Conservation (phyloP, 2,329 filamentous ascomycete genomes). For the Fusarium beomiforme region DNA sequence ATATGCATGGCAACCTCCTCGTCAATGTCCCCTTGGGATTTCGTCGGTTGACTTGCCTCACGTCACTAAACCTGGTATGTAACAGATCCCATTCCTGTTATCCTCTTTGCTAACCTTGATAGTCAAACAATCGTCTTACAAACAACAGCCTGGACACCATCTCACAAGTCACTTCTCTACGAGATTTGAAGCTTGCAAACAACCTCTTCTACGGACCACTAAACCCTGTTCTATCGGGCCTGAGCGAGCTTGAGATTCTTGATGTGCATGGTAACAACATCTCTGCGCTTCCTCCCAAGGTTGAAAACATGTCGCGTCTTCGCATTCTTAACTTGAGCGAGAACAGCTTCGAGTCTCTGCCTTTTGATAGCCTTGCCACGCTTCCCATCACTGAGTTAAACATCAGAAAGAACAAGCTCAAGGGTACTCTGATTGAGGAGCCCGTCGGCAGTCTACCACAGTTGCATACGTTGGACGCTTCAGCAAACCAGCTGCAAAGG, state of each 20-base stretch:
- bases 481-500: conserved; percentile 76
- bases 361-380: conserved; percentile 73
- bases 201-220: conserved; percentile 79
- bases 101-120: conserved; percentile 29
- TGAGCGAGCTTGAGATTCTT: conserved; percentile 79
- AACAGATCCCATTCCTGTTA: not conserved
- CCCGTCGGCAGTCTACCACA: conserved; percentile 66
- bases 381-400: conserved; percentile 79
- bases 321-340: conserved; percentile 82
- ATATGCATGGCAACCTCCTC: conserved; percentile 87
- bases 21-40: conserved; percentile 78
- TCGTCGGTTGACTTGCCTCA: conserved; percentile 76
- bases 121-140: conserved; percentile 84
- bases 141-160: conserved; percentile 79
- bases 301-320: conserved; percentile 75
- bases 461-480: conserved; percentile 81
- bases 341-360: conserved; percentile 78
- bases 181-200: conserved; percentile 83
- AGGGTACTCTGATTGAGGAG: conserved; percentile 75
- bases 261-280: conserved; percentile 86
- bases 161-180: conserved; percentile 75
- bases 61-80: conserved; percentile 82
- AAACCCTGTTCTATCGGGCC: conserved; percentile 67
- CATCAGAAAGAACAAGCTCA: conserved; percentile 81
- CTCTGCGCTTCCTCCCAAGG: conserved; percentile 71